Conservation (phyloP, 164 flowering plant species). For the Nymphaea colorata region DNA sequence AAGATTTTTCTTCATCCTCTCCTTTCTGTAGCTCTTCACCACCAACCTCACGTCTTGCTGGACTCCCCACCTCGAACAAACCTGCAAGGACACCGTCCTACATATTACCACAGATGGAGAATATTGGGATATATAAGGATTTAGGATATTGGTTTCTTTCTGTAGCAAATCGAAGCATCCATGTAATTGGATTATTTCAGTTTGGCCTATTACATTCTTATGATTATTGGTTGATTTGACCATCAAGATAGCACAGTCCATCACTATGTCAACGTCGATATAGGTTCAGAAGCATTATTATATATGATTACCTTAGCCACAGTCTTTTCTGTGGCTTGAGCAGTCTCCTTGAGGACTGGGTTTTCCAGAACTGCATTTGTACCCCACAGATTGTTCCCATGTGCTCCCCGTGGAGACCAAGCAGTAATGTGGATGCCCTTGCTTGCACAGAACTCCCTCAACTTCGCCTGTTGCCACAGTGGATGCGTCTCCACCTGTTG, state of each 20-base stretch:
- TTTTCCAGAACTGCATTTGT: constrained; percentile 11
- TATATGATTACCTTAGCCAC: constrained; percentile 13
- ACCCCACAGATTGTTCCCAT: constrained; percentile 14
- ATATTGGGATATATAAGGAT: no score
- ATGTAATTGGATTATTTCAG: no score
- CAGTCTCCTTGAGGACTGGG: constrained; percentile 18
- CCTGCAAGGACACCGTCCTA: constrained; percentile 6
- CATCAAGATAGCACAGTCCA: no score
- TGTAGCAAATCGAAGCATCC: no score
- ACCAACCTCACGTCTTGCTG: constrained; percentile 21
- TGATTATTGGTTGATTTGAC: no score
- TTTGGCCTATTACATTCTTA: no score
- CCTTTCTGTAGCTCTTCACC: constrained; percentile 23
- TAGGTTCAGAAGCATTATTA: no score
- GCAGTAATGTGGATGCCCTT: constrained; percentile 18
- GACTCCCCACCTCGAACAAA: constrained; percentile 22
- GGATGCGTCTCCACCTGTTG: constrained; percentile 28
- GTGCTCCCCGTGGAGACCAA: constrained; percentile 23
- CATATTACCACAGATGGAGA: no score
- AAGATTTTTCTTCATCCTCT: constrained; percentile 17
- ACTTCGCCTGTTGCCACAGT: constrained; percentile 17
- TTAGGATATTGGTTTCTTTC: no score
- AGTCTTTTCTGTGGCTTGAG: constrained; percentile 16
- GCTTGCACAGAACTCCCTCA: constrained; percentile 17
- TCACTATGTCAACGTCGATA: no score